Conservation (phyloP, 768 basidiomycete genomes). For the Panaeolus papilionaceus region DNA sequence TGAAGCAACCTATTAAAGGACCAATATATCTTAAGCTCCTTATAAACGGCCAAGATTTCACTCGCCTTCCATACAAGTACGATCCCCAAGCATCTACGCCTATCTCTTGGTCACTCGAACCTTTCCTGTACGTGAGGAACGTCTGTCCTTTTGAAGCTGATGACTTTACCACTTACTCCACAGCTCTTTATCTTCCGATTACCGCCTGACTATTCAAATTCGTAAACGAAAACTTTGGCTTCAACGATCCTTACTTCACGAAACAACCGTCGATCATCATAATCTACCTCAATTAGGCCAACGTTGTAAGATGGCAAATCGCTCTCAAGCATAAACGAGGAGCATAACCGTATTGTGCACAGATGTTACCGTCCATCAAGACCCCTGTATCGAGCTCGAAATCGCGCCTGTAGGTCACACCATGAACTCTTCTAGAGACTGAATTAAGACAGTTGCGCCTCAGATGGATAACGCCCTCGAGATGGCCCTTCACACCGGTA, state of each 20-base stretch:
- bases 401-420: background rate
- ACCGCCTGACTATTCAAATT: constrained; percentile 18
- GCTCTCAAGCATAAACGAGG: background rate
- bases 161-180: background rate
- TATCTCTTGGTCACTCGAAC: background rate
- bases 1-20: constrained; percentile 5
- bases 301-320: background rate
- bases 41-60: constrained; percentile 19
- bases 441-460: background rate
- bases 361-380: background rate
- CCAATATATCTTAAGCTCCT: constrained; percentile 21
- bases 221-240: constrained; percentile 20
- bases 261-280: constrained; percentile 1
- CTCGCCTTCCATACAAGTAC: constrained; percentile 18
- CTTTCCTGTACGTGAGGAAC: background rate
- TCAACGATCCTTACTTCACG: constrained; percentile 16
- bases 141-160: background rate
- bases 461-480: background rate
- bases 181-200: constrained; percentile 18
- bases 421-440: background rate
- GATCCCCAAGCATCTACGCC: constrained; percentile 12
- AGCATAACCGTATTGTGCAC: background rate
- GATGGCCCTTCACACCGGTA: constrained; percentile 13
- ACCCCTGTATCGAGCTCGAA: background rate
- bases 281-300: background rate